Percentiles rank a stretch among this genome's conserved stretches.
Evolutionary conservation across 495 filamentous ascomycete genomes (phyloP).

Genomic region (Clavariopsis aquatica): DNA sequence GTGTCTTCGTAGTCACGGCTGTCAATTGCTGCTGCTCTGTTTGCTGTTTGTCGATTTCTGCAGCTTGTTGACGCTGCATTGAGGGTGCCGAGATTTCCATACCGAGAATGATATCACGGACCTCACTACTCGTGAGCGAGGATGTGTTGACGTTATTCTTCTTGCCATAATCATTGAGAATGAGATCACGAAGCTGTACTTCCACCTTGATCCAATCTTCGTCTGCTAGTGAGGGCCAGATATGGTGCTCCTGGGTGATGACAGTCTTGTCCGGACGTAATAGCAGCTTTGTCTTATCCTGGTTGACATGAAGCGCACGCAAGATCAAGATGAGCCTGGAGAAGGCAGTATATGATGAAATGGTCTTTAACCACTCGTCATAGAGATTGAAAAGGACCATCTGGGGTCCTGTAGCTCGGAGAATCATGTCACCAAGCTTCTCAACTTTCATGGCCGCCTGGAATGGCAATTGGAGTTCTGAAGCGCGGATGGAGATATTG

Average conservation of each 20-base stretch:
- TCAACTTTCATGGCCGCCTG: conserved; percentile 99
- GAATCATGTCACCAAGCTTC: conserved; percentile 98
- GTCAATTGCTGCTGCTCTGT: conserved; percentile 95
- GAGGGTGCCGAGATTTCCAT: conserved; percentile 99
- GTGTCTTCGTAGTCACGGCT: conserved; percentile 96
- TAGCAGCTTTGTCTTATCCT: conserved; percentile 97
- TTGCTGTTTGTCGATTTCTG: conserved; percentile 99
- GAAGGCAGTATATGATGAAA: conserved; percentile 98
- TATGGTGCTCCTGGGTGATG: conserved; percentile 98
- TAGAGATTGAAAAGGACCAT: conserved; percentile 99
- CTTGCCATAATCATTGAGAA: conserved; percentile 98
- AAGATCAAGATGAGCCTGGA: conserved; percentile 94
- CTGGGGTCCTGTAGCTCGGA: conserved; percentile 95
- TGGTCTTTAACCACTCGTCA: conserved; percentile 98
- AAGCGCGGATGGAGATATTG: conserved; percentile 98
- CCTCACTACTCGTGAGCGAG: conserved; percentile 92
- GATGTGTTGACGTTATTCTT: conserved; percentile 99
- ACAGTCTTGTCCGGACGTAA: conserved; percentile 97
- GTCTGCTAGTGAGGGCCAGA: conserved; percentile 93
- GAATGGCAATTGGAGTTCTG: conserved; percentile 96
- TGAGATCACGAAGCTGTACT: conserved; percentile 90
- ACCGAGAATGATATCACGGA: conserved; percentile 97
- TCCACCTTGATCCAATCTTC: conserved; percentile 99
- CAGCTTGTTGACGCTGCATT: conserved; percentile 97
- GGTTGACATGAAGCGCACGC: conserved; percentile 94